These are phyloP conservation scores for Lachancea fermentati DNA, from an alignment of 805 yeast genomes.

Conservation along the genomic window DNA sequence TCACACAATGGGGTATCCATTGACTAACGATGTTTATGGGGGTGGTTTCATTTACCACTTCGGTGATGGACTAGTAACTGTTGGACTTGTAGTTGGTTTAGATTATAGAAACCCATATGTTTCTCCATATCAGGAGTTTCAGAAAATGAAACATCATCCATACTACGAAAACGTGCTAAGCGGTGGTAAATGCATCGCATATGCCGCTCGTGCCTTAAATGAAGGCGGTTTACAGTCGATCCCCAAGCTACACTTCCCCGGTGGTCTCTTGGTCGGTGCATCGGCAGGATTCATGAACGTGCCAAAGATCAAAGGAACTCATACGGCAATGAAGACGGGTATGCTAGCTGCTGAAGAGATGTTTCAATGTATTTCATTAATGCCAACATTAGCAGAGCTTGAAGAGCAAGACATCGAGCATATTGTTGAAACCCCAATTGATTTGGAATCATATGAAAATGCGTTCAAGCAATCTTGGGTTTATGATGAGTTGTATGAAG, in stretches of 20 bases:
- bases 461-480: conserved; percentile 79
- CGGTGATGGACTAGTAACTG: conserved; percentile 85
- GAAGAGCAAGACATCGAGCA: conserved; percentile 39
- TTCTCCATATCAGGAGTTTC: conserved; percentile 95
- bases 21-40: conserved; percentile 71
- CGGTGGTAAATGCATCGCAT: conserved; percentile 90
- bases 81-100: conserved; percentile 91
- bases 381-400: conserved; percentile 37
- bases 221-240: conserved; percentile 96
- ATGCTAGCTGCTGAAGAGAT: conserved; percentile 90
- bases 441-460: conserved; percentile 54
- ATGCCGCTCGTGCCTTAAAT: conserved; percentile 93
- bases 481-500: conserved; percentile 70
- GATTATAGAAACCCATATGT: conserved; percentile 94
- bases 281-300: conserved; percentile 96
- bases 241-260: conserved; percentile 88
- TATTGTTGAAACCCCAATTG: conserved; percentile 38
- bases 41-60: conserved; percentile 98
- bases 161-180: conserved; percentile 64
- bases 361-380: conserved; percentile 45
- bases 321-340: conserved; percentile 95
- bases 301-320: conserved; percentile 96
- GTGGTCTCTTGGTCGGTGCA: conserved; percentile 93
- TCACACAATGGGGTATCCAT: conserved; percentile 88
- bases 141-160: conserved; percentile 89